Percentiles rank a stretch among this genome's conserved stretches.
phyloP scores from a whole-genome alignment of 1,139 yeast genomes.

The Yamadazyma siamensis region DNA sequence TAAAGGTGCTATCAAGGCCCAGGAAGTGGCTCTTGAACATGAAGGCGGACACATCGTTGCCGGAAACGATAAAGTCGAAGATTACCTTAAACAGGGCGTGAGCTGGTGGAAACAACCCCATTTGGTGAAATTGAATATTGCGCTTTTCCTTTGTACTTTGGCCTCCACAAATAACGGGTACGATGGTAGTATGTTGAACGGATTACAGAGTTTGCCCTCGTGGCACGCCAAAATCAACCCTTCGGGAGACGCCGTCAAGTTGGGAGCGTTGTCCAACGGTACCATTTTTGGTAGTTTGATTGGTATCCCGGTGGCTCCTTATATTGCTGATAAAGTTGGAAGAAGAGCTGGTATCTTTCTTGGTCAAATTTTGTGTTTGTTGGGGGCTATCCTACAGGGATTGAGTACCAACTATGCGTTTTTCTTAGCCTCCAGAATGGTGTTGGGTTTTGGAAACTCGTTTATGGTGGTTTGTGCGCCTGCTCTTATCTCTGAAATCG shows the following conservation, averaged over 20 bases:
- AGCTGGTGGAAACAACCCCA: slow-evolving; percentile 26
- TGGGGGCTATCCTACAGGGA: slow-evolving; percentile 44
- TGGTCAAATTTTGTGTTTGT: slow-evolving; percentile 23
- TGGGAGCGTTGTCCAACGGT: slow-evolving; percentile 45
- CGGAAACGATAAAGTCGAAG: slow-evolving; percentile 7
- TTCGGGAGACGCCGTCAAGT: slow-evolving; percentile 26
- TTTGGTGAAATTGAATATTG: slow-evolving; percentile 30
- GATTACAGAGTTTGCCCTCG: slow-evolving; percentile 40
- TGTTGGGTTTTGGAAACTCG: slow-evolving; percentile 21
- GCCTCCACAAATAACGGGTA: slow-evolving; percentile 49
- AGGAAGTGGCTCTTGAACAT: too few relatives aligned
- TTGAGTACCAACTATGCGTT: slow-evolving; percentile 14
- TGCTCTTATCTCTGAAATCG: slow-evolving; percentile 37
- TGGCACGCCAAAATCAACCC: slow-evolving; percentile 35
- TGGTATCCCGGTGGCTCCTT: slow-evolving; percentile 20
- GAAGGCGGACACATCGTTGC: background rate
- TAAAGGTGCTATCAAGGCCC: too few relatives aligned
- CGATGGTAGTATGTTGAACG: slow-evolving; percentile 52
- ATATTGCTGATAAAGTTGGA: slow-evolving; percentile 27
- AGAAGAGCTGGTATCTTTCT: slow-evolving; percentile 27
- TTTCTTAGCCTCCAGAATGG: slow-evolving; percentile 7
- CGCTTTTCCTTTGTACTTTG: slow-evolving; percentile 37
- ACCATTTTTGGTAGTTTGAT: slow-evolving; percentile 22
- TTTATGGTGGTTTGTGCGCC: slow-evolving; percentile 41
- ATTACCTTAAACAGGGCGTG: slow-evolving; percentile 7